Conservation (phyloP, 2,329 filamentous ascomycete species). For the Penicillium sp. region DNA sequence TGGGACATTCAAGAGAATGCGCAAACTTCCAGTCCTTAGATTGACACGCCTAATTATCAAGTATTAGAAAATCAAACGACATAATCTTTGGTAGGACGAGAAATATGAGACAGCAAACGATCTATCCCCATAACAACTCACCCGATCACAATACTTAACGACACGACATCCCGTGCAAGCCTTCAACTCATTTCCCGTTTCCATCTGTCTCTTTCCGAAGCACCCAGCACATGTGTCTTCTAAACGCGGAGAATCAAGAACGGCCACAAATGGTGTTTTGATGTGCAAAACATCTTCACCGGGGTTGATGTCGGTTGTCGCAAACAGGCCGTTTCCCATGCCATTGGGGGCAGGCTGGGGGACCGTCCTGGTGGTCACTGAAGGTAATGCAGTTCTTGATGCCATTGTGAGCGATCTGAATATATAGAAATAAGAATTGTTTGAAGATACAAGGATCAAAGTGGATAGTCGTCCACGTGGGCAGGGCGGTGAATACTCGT, state of each 20-base stretch:
- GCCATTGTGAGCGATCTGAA: constrained; percentile 22
- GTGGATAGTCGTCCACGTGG: neutral
- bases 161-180: constrained; percentile 59
- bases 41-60: constrained; percentile 55
- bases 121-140: constrained; percentile 32
- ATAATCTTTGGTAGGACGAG: neutral
- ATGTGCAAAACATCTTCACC: constrained; percentile 53
- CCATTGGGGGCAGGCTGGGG: constrained; percentile 27
- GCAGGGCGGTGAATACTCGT: constrained; percentile 2
- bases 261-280: constrained; percentile 54
- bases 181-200: constrained; percentile 42
- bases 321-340: constrained; percentile 57
- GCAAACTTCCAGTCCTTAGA: constrained; percentile 57
- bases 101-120: neutral
- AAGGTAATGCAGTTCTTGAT: constrained; percentile 15
- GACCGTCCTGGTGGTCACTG: constrained; percentile 26
- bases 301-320: constrained; percentile 47
- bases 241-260: constrained; percentile 54
- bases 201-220: constrained; percentile 43
- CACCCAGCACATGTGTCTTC: constrained; percentile 59
- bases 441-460: constrained; percentile 1
- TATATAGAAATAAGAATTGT: constrained; percentile 3
- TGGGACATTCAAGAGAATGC: constrained; percentile 61
- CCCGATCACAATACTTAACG: constrained; percentile 61
- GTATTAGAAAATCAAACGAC: neutral